Evolutionary conservation across 345 rosid genomes (phyloP).

Genomic region (Abelmoschus esculentus): DNA sequence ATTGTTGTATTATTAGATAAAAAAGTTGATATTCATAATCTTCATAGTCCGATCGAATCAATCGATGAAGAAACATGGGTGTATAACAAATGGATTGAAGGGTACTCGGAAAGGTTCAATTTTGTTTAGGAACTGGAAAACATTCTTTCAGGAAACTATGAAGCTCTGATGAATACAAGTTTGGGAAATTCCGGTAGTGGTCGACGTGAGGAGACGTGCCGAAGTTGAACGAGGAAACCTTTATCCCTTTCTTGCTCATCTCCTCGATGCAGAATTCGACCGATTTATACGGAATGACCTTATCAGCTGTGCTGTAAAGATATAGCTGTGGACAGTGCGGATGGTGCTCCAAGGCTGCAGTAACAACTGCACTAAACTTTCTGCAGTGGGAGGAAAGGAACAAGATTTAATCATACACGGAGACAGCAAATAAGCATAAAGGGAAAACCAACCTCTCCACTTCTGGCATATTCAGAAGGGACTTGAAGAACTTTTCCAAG

Average conservation of each 20-base stretch:
- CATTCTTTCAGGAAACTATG: neutral
- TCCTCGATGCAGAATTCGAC: constrained; percentile 9
- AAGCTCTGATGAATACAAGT: neutral
- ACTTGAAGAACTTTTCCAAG: constrained; percentile 53
- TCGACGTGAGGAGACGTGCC: neutral
- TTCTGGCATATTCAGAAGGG: constrained; percentile 46
- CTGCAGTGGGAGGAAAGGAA: constrained; percentile 20
- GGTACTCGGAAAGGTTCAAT: neutral
- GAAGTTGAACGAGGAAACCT: neutral
- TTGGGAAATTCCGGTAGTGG: neutral
- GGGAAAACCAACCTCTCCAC: constrained; percentile 42
- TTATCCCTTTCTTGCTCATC: neutral
- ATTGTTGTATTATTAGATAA: no score
- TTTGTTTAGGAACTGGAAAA: neutral
- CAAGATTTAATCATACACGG: neutral
- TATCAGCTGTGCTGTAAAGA: constrained; percentile 23
- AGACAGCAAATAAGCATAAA: neutral
- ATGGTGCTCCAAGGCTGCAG: constrained; percentile 32
- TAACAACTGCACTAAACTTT: constrained; percentile 38
- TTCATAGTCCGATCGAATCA: neutral
- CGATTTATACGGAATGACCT: constrained; percentile 21
- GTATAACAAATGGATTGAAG: no score
- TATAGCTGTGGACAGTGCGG: constrained; percentile 80
- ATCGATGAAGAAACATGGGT: constrained; percentile 7
- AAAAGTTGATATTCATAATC: no score